A percentile compares a stretch with the other conserved stretches of the same genome.
Conservation (phyloP, 2,329 filamentous ascomycete genomes). For the Podosphaera leucotricha region DNA sequence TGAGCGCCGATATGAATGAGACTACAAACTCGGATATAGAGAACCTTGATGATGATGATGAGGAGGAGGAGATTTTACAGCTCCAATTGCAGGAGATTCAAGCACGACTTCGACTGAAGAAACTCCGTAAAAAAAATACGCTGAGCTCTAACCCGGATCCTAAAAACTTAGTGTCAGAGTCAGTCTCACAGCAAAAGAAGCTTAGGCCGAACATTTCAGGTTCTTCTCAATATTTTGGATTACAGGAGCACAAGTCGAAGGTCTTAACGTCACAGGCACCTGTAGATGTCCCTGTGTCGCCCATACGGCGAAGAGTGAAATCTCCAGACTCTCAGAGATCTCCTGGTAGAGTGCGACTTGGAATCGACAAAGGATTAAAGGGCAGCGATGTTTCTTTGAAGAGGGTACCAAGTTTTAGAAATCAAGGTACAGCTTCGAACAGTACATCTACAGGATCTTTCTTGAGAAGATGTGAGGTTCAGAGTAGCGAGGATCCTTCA, state of each 20-base stretch:
- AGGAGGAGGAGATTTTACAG: slow-evolving; percentile 76
- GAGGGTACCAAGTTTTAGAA: slow-evolving; percentile 32
- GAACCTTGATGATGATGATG: slow-evolving; percentile 27
- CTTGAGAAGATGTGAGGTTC: slow-evolving; percentile 4
- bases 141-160: slow-evolving; percentile 13
- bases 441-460: background rate
- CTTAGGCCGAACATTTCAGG: slow-evolving; percentile 5
- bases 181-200: slow-evolving; percentile 4
- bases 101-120: slow-evolving; percentile 68
- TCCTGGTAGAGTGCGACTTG: slow-evolving; percentile 55
- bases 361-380: slow-evolving; percentile 71
- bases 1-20: slow-evolving; percentile 2
- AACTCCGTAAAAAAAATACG: slow-evolving; percentile 41
- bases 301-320: slow-evolving; percentile 35
- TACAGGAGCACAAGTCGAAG: slow-evolving; percentile 8
- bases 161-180: slow-evolving; percentile 5
- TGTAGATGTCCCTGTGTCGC: slow-evolving; percentile 53
- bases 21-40: background rate
- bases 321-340: slow-evolving; percentile 36
- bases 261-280: slow-evolving; percentile 16
- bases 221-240: slow-evolving; percentile 10
- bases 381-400: slow-evolving; percentile 69
- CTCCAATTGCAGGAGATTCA: slow-evolving; percentile 75
- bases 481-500: slow-evolving; percentile 20
- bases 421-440: slow-evolving; percentile 10